Evolutionary conservation across 2,329 filamentous ascomycete species (phyloP).

Genomic region (Phaeosphaeria sp.): DNA sequence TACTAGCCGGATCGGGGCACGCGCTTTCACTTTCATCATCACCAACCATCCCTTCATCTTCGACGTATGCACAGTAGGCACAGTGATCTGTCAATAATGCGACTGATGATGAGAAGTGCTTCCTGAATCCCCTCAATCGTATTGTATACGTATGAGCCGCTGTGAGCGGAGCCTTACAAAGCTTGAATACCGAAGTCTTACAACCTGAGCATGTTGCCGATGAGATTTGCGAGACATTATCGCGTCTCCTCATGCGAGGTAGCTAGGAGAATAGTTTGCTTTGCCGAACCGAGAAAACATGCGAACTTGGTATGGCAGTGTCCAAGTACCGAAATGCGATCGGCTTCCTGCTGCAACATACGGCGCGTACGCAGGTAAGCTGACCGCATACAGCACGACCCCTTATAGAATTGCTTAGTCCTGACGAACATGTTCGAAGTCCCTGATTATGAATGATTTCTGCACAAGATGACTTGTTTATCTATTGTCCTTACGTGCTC

Average conservation of each 20-base stretch:
- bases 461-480: not conserved
- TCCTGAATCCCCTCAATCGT: not conserved
- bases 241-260: not conserved
- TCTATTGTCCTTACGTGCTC: not conserved
- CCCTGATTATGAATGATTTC: not conserved
- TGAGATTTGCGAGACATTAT: no score
- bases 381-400: not conserved
- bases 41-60: no score
- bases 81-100: no score
- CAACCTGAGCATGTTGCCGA: not conserved
- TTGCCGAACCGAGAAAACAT: not conserved
- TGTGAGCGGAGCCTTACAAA: no score
- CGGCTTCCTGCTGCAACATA: not conserved
- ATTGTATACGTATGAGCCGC: not conserved
- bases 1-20: not conserved
- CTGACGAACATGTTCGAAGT: not conserved
- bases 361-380: slow-evolving; percentile 1
- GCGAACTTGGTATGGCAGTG: no score
- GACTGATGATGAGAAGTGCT: no score
- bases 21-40: not conserved
- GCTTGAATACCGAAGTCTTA: no score
- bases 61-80: no score
- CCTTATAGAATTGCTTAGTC: not conserved
- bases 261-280: not conserved
- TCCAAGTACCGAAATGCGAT: not conserved